Base-by-base conservation (phyloP, 106 monocot genomes). In the Dendrobium huoshanense region DNA sequence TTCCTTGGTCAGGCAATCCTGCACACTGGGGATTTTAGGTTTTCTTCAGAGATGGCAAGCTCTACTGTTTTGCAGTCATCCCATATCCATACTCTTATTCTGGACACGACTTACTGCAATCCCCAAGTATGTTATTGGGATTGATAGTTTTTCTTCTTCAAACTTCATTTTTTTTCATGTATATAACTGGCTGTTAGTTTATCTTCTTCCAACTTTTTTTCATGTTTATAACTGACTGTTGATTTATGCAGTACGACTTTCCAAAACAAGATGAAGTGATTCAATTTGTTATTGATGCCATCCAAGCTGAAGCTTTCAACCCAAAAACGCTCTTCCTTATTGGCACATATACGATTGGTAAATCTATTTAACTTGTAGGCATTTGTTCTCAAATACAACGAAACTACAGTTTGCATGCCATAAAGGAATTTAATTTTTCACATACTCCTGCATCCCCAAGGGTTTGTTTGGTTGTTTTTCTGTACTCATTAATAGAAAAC, bases 281-380 rank as follows among this genome's bases (percentile, higher is more conserved):
- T 75, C 95, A 99, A 77, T 99, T 99, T 81, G 93, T 99, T 25
- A 93, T 95, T 80, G 99, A 99, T 81, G 95, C 95, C 75, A 99
- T 99, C 83, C 98, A 93, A 90, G 98, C 98, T 67, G 95, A 99
- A 84, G 85, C 98, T 56, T 99, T 99, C 85, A 99, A 99, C 65
- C 92, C 98, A 33, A 92, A 87, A 85, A 91, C 98, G 79, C 91
- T 98, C 43, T 93, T 99, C 80, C 78, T 99, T 41, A 95, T 99
- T 80, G 98, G 98, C 45, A 93, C 89, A 85, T 99, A 99, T 54
- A 99, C 95, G 64, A 87, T 99, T 79, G 98, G 98, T 99, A 92
- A 42, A 58, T 45, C 41, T 49, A 24, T 48, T 27, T 73, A 76
- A 76, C 8, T 42, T 42, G 29, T 4, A 70, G 37, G 15, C 4